Evolutionary conservation across 768 basidiomycete species (phyloP).

Genomic region (Termitomyces sp.): DNA sequence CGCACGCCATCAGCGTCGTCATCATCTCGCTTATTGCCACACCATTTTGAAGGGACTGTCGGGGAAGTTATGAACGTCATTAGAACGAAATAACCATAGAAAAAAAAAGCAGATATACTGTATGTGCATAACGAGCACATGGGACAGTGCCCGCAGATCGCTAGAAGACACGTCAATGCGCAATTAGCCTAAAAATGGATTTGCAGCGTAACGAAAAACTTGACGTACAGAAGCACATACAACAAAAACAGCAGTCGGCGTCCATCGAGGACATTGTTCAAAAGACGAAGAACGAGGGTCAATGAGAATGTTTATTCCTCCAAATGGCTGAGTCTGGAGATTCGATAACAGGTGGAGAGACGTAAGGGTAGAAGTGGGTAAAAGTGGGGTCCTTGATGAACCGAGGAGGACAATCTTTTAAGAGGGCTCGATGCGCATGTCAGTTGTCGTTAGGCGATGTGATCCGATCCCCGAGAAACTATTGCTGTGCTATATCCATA

Average conservation of each 20-base stretch:
- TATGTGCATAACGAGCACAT: constrained; percentile 12
- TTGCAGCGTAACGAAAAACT: background rate
- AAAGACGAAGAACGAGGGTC: background rate
- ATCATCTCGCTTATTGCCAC: constrained; percentile 3
- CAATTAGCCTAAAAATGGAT: background rate
- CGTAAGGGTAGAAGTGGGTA: background rate
- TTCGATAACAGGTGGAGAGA: background rate
- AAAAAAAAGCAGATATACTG: constrained; percentile 4
- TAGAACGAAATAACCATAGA: background rate
- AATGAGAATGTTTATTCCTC: background rate
- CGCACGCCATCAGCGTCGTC: background rate
- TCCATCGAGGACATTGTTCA: constrained; percentile 6
- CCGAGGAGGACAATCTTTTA: constrained; percentile 3
- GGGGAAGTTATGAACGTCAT: background rate
- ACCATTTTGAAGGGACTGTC: constrained; percentile 19
- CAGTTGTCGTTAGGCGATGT: background rate
- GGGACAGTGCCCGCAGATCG: constrained; percentile 12
- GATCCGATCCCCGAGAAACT: background rate
- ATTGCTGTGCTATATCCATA: background rate
- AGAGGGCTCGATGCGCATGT: background rate
- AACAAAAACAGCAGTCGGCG: constrained; percentile 12
- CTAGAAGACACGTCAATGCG: background rate
- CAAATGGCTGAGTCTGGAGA: background rate
- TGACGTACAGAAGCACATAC: constrained; percentile 12
- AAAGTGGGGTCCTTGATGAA: background rate